Conservation (phyloP, 179 eudicot species). For the Silene vulgaris region DNA sequence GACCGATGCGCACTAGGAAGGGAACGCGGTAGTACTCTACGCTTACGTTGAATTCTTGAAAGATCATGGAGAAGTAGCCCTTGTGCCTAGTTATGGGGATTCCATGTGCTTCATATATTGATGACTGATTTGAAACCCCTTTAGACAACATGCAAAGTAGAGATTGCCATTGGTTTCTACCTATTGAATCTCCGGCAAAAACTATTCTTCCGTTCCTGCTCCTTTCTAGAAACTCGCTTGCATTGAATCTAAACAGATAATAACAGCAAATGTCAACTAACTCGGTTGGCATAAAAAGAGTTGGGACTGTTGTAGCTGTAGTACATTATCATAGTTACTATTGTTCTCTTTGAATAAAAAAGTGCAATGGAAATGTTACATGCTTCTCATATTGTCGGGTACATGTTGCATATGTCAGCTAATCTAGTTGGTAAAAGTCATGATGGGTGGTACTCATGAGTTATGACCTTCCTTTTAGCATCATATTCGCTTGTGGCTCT, state of each 20-base stretch:
- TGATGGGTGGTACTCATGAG: too few relatives aligned
- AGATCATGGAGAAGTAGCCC: conserved; percentile 58
- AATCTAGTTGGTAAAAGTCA: too few relatives aligned
- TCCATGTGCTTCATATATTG: conserved; percentile 59
- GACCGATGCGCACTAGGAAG: conserved; percentile 45
- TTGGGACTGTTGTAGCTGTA: too few relatives aligned
- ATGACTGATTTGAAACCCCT: conserved; percentile 51
- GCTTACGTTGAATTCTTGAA: conserved; percentile 57
- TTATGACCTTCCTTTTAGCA: too few relatives aligned
- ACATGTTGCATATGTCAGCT: too few relatives aligned
- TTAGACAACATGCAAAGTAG: conserved; percentile 71
- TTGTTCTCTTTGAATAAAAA: too few relatives aligned
- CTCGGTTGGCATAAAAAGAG: too few relatives aligned
- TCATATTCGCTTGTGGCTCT: too few relatives aligned
- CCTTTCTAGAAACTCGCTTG: conserved; percentile 58
- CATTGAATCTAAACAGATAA: conserved; percentile 51
- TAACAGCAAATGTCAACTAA: too few relatives aligned
- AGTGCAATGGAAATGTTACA: too few relatives aligned
- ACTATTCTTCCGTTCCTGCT: conserved; percentile 64
- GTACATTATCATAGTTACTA: too few relatives aligned
- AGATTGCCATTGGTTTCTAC: conserved; percentile 95
- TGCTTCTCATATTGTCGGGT: too few relatives aligned
- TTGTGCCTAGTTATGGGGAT: conserved; percentile 71
- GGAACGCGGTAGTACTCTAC: conserved; percentile 75
- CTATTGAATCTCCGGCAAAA: conserved; percentile 88